Conservation (phyloP, 306 rosid species). For the Quercus variabilis region DNA sequence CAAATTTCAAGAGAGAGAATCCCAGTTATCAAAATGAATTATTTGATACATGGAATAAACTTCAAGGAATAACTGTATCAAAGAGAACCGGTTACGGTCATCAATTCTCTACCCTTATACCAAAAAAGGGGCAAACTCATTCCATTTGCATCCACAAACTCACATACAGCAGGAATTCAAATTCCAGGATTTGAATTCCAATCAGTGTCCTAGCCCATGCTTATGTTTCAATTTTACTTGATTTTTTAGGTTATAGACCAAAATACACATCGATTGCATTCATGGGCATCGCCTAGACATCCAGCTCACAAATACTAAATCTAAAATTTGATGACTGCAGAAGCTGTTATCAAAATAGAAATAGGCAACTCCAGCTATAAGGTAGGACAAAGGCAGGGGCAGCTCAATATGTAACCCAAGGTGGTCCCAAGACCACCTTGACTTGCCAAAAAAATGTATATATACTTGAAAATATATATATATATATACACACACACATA, state of each 20-base stretch:
- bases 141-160: too few relatives aligned
- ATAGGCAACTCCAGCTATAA: neutral
- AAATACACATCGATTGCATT: too few relatives aligned
- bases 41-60: neutral
- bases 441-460: too few relatives aligned
- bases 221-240: neutral
- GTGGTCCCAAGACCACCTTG: too few relatives aligned
- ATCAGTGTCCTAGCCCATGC: neutral
- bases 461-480: too few relatives aligned
- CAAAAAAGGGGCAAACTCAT: too few relatives aligned
- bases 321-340: neutral
- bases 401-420: too few relatives aligned
- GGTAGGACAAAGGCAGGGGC: neutral
- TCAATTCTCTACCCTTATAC: neutral
- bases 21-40: neutral
- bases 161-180: too few relatives aligned
- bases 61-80: neutral
- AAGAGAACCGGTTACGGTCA: neutral
- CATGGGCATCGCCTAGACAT: neutral
- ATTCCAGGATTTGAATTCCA: too few relatives aligned
- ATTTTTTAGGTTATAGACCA: neutral
- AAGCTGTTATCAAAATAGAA: neutral
- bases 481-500: too few relatives aligned
- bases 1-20: neutral
- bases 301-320: neutral